Evolutionary conservation across 2,329 filamentous ascomycete genomes (phyloP).

Genomic region (Lachnellula cervina): DNA sequence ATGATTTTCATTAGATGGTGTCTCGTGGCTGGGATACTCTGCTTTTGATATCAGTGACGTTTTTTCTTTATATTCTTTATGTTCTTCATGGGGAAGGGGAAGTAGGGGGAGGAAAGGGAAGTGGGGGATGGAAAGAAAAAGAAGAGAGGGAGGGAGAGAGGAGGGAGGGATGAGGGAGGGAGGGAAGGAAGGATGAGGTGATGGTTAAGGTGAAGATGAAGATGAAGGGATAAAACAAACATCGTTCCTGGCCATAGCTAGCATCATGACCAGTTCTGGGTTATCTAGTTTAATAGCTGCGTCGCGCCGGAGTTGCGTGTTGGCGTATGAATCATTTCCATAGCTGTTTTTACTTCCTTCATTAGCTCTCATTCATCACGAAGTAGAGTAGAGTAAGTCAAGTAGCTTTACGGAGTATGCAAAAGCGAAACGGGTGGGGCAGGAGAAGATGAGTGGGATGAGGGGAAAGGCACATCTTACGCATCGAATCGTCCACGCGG

Average conservation of each 20-base stretch:
- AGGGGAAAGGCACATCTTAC: conserved; percentile 8
- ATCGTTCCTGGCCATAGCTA: conserved; percentile 49
- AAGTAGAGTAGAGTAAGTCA: too few relatives aligned
- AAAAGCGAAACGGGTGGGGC: too few relatives aligned
- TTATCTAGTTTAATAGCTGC: conserved; percentile 51
- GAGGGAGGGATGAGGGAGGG: too few relatives aligned
- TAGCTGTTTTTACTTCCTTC: conserved; percentile 11
- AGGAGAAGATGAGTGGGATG: too few relatives aligned
- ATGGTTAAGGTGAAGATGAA: too few relatives aligned
- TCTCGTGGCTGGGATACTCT: conserved; percentile 53
- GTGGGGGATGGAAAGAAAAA: background rate
- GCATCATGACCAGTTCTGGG: conserved; percentile 56
- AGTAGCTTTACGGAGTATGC: too few relatives aligned
- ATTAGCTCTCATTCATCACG: too few relatives aligned
- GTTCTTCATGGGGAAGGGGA: too few relatives aligned
- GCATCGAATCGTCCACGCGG: conserved; percentile 13
- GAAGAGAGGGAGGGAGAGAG: background rate
- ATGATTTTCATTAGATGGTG: conserved; percentile 53
- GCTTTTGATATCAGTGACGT: background rate
- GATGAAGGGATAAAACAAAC: conserved; percentile 38
- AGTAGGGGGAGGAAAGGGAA: too few relatives aligned
- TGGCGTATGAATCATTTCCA: conserved; percentile 22
- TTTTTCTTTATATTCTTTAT: background rate
- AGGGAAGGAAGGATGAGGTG: too few relatives aligned
- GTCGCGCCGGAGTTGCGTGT: conserved; percentile 35